phyloP scores from a whole-genome alignment of 192 early-diverging fungal genomes.

The Chytriomyces confervae region DNA sequence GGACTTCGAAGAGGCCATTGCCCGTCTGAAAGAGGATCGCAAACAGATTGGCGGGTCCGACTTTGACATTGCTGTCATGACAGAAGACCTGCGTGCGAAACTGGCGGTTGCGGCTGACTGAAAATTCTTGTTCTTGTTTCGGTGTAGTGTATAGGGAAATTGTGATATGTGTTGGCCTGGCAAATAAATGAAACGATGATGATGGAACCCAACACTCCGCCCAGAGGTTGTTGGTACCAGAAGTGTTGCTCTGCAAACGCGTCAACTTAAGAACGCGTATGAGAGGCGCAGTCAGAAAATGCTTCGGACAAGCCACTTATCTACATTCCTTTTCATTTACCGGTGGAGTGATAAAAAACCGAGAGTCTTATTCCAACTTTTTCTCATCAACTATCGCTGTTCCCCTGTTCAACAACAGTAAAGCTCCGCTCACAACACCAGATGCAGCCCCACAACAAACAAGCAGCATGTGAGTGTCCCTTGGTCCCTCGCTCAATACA shows the following conservation, averaged over 20 bases:
- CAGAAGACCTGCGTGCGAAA: conserved; percentile 24
- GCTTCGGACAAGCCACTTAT: neutral
- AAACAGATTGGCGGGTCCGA: conserved; percentile 24
- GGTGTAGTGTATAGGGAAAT: neutral
- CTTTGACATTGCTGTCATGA: conserved; percentile 19
- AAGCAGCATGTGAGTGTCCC: neutral
- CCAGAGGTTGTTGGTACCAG: neutral
- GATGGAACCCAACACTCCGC: neutral
- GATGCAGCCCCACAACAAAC: neutral
- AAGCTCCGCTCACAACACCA: neutral
- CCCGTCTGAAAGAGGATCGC: conserved; percentile 8
- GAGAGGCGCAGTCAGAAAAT: neutral
- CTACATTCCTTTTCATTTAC: neutral
- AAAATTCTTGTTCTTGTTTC: neutral
- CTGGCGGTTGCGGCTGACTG: conserved; percentile 18
- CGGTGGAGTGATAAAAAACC: neutral
- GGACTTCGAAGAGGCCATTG: conserved; percentile 33
- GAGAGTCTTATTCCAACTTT: neutral
- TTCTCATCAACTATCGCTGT: neutral
- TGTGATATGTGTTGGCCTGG: neutral
- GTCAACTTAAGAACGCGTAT: neutral
- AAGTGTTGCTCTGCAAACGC: neutral
- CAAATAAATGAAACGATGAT: neutral
- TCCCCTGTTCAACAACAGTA: neutral
- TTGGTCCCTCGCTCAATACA: neutral